Percentiles rank a stretch among this genome's conserved stretches.
Evolutionary conservation across 352 stramenopile species (phyloP).

Genomic region (Plasmopara muralis): DNA sequence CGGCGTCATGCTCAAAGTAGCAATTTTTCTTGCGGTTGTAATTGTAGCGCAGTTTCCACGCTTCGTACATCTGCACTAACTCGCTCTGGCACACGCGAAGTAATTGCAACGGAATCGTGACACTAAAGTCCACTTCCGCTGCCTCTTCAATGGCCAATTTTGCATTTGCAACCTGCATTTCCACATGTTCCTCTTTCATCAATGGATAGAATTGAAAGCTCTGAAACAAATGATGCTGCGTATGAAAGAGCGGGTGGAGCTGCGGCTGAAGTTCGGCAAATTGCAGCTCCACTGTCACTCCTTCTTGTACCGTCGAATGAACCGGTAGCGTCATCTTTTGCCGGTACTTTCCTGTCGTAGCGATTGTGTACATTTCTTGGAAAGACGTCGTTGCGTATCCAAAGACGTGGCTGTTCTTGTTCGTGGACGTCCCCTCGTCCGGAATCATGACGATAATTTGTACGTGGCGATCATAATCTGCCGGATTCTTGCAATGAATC

Average conservation of each 20-base stretch:
- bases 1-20: constrained; percentile 72
- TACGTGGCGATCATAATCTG: constrained; percentile 55
- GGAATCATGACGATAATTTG: constrained; percentile 76
- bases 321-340: constrained; percentile 65
- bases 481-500: constrained; percentile 38
- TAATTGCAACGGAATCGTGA: constrained; percentile 74
- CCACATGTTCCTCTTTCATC: constrained; percentile 43
- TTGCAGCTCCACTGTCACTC: constrained; percentile 53
- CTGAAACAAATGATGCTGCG: constrained; percentile 46
- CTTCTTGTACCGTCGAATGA: constrained; percentile 51
- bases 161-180: constrained; percentile 36
- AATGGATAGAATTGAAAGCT: constrained; percentile 62
- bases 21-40: constrained; percentile 69
- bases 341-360: constrained; percentile 45
- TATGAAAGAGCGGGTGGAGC: constrained; percentile 41
- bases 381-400: constrained; percentile 71
- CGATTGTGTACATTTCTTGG: constrained; percentile 66
- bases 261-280: constrained; percentile 47
- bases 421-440: constrained; percentile 55
- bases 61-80: constrained; percentile 60
- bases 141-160: constrained; percentile 77
- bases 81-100: constrained; percentile 66
- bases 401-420: constrained; percentile 61
- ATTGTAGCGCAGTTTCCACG: constrained; percentile 75
- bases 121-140: constrained; percentile 68